Percentiles rank a stretch among this genome's conserved stretches.
Conservation (phyloP, 2,329 filamentous ascomycete species). For the Colletotrichum orbiculare region DNA sequence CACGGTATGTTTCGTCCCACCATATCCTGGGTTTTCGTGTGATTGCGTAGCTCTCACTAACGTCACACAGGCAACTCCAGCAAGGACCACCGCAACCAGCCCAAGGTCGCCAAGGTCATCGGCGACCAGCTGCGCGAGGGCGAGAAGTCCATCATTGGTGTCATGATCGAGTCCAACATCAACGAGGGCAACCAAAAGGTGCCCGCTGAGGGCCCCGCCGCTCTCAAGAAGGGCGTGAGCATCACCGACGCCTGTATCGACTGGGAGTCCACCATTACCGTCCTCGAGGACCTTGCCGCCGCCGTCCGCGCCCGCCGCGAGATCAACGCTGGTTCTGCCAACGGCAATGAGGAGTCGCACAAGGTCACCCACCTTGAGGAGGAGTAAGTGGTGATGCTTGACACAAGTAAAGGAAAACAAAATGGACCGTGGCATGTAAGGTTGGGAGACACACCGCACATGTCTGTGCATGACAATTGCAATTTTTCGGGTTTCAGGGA, state of each 20-base stretch:
- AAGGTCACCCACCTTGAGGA: conserved; percentile 63
- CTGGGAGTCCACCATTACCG: conserved; percentile 86
- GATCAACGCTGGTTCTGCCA: conserved; percentile 52
- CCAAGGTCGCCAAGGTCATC: conserved; percentile 85
- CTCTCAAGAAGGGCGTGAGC: conserved; percentile 87
- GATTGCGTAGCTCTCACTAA: background rate
- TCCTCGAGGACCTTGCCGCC: conserved; percentile 87
- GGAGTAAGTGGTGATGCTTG: conserved; percentile 49
- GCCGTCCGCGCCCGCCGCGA: conserved; percentile 81
- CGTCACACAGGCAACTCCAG: conserved; percentile 81
- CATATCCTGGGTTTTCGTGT: background rate
- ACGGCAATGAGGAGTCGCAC: conserved; percentile 44
- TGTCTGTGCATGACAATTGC: no score
- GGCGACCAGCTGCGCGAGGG: conserved; percentile 88
- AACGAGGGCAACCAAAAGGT: conserved; percentile 92
- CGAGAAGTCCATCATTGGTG: conserved; percentile 89
- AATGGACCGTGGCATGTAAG: no score
- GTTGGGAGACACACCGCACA: no score
- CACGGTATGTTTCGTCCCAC: conserved; percentile 71
- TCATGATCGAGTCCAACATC: conserved; percentile 99
- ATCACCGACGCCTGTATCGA: conserved; percentile 97
- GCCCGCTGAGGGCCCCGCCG: conserved; percentile 80
- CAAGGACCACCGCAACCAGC: conserved; percentile 98
- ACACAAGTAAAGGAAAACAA: conserved; percentile 9
- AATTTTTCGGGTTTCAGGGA: no score